Conservation (phyloP, 2,329 filamentous ascomycete genomes). For the Sporothrix brunneoviolacea region DNA sequence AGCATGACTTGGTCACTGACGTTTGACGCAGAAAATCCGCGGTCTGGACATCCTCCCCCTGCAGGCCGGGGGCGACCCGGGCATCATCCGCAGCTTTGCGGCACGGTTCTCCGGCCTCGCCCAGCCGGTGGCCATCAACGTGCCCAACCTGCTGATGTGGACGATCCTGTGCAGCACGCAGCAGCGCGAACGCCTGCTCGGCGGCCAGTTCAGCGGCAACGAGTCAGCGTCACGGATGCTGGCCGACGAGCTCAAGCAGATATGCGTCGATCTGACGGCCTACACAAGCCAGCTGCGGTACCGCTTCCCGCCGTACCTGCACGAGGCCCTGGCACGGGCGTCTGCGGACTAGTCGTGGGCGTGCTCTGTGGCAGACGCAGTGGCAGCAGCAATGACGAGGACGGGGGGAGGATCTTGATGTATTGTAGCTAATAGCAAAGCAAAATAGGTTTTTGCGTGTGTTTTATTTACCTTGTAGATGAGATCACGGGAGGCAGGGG, state of each 20-base stretch:
- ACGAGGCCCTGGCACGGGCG: slow-evolving; percentile 79
- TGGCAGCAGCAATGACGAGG: slow-evolving; percentile 40
- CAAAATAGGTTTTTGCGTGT: too few relatives aligned
- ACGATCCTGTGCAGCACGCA: slow-evolving; percentile 78
- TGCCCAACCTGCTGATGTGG: slow-evolving; percentile 91
- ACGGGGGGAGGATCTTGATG: too few relatives aligned
- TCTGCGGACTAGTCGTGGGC: slow-evolving; percentile 55
- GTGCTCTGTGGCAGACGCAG: slow-evolving; percentile 40
- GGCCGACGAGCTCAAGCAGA: slow-evolving; percentile 66
- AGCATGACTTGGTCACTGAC: background rate
- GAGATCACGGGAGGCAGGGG: too few relatives aligned
- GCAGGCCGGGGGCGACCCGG: slow-evolving; percentile 65
- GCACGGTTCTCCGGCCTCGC: slow-evolving; percentile 73
- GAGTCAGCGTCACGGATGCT: slow-evolving; percentile 57
- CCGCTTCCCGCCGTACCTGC: slow-evolving; percentile 76
- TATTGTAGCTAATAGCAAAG: too few relatives aligned
- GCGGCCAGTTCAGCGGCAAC: slow-evolving; percentile 68
- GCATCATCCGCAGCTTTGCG: slow-evolving; percentile 70
- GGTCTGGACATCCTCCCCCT: slow-evolving; percentile 74
- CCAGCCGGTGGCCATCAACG: slow-evolving; percentile 76
- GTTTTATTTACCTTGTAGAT: too few relatives aligned
- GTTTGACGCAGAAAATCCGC: slow-evolving; percentile 58
- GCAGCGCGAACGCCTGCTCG: slow-evolving; percentile 64
- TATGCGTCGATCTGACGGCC: slow-evolving; percentile 83
- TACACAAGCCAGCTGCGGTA: slow-evolving; percentile 92